Percentiles rank a stretch among this genome's conserved stretches.
Evolutionary conservation across 257 asterid genomes (phyloP).

Genomic region (Pogostemon cablin): DNA sequence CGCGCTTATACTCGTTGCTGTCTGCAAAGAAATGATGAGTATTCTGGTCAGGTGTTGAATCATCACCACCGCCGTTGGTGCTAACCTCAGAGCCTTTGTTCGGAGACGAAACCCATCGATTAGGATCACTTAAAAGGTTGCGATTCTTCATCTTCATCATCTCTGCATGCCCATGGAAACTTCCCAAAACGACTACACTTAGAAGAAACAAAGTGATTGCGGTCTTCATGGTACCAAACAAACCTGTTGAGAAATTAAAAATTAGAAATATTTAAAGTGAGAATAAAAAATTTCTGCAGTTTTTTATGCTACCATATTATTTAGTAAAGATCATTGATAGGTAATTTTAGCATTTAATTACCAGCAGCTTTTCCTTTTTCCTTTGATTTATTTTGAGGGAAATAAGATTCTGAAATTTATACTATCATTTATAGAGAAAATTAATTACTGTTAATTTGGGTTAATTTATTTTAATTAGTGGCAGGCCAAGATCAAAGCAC

Average conservation of each 20-base stretch:
- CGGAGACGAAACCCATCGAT: neutral
- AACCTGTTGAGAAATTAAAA: neutral
- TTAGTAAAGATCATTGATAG: neutral
- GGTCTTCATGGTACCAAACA: slow-evolving; percentile 17
- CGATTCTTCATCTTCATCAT: slow-evolving; percentile 10
- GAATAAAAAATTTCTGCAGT: neutral
- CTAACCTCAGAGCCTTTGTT: neutral
- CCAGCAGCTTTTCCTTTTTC: neutral
- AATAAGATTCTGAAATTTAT: neutral
- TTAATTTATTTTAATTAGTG: slow-evolving; percentile 7
- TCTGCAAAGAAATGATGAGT: slow-evolving; percentile 14
- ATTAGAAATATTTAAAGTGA: neutral
- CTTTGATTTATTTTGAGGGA: neutral
- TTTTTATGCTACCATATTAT: neutral
- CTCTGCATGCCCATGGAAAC: neutral
- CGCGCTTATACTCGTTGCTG: neutral
- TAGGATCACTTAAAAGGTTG: neutral
- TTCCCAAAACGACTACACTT: neutral
- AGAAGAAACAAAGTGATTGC: slow-evolving; percentile 7
- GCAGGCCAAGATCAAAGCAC: slow-evolving; percentile 25
- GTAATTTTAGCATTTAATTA: neutral
- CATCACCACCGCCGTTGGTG: neutral
- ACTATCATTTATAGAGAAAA: slow-evolving; percentile 20
- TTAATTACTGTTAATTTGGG: slow-evolving; percentile 14
- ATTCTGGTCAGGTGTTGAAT: neutral